phyloP scores from a whole-genome alignment of 257 asterid species.

The Rubia yunnanensis region DNA sequence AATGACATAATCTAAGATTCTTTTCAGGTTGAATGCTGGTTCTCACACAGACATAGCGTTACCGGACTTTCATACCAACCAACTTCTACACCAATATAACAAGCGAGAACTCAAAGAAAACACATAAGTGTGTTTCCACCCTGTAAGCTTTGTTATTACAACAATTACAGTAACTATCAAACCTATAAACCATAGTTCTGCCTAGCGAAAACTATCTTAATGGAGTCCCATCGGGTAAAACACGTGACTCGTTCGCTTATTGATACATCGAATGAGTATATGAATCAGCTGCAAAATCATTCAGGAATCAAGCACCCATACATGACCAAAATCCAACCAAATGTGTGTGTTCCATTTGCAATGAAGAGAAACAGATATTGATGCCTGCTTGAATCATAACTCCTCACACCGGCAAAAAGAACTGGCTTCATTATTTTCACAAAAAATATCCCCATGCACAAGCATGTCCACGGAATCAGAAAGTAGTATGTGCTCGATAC shows the following conservation, averaged over 20 bases:
- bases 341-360: neutral
- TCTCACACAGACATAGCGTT: too few relatives aligned
- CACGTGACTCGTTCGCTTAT: neutral
- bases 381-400: conserved; percentile 24
- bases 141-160: neutral
- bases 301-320: neutral
- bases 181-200: neutral
- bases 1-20: too few relatives aligned
- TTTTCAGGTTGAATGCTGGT: too few relatives aligned
- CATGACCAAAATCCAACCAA: neutral
- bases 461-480: conserved; percentile 22
- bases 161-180: neutral
- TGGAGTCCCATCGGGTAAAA: neutral
- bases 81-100: neutral
- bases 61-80: too few relatives aligned
- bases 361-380: conserved; percentile 25
- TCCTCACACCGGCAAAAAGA: conserved; percentile 21
- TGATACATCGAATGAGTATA: neutral
- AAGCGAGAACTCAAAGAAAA: too few relatives aligned
- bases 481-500: conserved; percentile 23
- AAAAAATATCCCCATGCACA: conserved; percentile 26
- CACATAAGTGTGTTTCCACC: neutral
- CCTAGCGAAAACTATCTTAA: neutral
- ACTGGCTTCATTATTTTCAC: conserved; percentile 29
- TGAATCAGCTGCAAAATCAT: neutral